phyloP scores from a whole-genome alignment of 2,329 filamentous ascomycete species.

The Chrysosporium keratinophilum region DNA sequence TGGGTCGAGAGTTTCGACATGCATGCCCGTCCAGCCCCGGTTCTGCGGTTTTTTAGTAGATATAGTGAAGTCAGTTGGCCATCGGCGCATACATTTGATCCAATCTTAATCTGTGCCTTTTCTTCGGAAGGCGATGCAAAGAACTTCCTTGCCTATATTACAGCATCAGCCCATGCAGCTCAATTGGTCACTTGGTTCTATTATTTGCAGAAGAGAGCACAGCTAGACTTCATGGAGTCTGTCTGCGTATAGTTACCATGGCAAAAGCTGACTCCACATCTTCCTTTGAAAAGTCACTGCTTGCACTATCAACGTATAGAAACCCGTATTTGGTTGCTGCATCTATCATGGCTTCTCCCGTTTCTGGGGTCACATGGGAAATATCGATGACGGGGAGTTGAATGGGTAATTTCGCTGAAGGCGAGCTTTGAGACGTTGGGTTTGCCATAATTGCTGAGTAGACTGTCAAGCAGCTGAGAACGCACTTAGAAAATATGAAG shows the following conservation, averaged over 20 bases:
- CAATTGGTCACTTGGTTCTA: not conserved
- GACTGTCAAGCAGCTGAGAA: not conserved
- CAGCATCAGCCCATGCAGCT: constrained; percentile 1
- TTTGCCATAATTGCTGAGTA: constrained; percentile 2
- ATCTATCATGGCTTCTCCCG: constrained; percentile 59
- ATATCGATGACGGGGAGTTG: constrained; percentile 77
- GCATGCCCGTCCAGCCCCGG: constrained; percentile 79
- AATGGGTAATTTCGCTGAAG: constrained; percentile 19
- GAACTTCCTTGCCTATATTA: constrained; percentile 55
- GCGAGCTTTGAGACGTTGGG: constrained; percentile 8
- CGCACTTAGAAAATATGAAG: not conserved
- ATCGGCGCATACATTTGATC: constrained; percentile 42
- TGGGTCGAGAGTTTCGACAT: constrained; percentile 78
- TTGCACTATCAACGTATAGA: constrained; percentile 72
- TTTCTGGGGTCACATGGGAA: constrained; percentile 49
- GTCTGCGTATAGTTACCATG: constrained; percentile 44
- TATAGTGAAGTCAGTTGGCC: not conserved
- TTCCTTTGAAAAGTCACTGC: constrained; percentile 54
- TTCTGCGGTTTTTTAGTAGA: constrained; percentile 45
- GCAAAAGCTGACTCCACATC: constrained; percentile 63
- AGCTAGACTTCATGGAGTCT: not conserved
- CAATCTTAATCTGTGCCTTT: constrained; percentile 65
- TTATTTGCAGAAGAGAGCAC: not conserved
- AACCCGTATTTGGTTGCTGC: constrained; percentile 80
- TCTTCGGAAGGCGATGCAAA: constrained; percentile 61